These are phyloP conservation scores for Fusarium sacchari DNA, from an alignment of 2,329 filamentous ascomycete genomes.

Conservation along the genomic window DNA sequence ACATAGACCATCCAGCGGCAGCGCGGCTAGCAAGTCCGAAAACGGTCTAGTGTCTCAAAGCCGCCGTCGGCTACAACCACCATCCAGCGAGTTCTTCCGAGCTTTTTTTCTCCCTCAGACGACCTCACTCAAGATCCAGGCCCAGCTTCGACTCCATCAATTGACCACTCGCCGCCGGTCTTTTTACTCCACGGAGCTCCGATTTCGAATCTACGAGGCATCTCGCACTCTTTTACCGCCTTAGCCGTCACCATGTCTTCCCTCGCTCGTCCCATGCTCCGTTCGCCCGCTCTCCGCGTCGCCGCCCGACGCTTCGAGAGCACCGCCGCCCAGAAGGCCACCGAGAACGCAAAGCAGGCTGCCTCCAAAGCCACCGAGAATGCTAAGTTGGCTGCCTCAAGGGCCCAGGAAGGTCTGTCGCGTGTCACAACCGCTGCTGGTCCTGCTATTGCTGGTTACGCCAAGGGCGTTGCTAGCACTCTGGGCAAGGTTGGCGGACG, in stretches of 20 bases:
- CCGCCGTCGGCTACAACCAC: constrained; percentile 41
- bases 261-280: constrained; percentile 57
- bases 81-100: constrained; percentile 57
- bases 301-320: constrained; percentile 70
- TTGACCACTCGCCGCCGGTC: constrained; percentile 48
- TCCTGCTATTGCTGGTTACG: constrained; percentile 76
- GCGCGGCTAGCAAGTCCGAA: constrained; percentile 38
- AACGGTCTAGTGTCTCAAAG: constrained; percentile 45
- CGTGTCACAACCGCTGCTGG: constrained; percentile 84
- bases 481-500: constrained; percentile 83
- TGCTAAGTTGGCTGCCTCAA: constrained; percentile 58
- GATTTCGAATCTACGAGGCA: constrained; percentile 40
- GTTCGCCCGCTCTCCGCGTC: constrained; percentile 58
- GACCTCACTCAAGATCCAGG: constrained; percentile 44
- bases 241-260: constrained; percentile 48
- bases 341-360: constrained; percentile 54
- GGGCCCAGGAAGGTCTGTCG: constrained; percentile 85
- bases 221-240: constrained; percentile 31
- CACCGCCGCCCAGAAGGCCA: constrained; percentile 60
- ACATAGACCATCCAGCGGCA: constrained; percentile 19
- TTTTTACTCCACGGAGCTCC: constrained; percentile 41
- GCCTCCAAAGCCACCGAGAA: constrained; percentile 44
- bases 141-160: constrained; percentile 48
- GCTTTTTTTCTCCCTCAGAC: constrained; percentile 58
- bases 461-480: constrained; percentile 71